Percentiles rank a stretch among this genome's conserved stretches.
These are phyloP conservation scores for Aureobasidium sp. DNA, from an alignment of 2,329 filamentous ascomycete genomes.

Conservation along the genomic window DNA sequence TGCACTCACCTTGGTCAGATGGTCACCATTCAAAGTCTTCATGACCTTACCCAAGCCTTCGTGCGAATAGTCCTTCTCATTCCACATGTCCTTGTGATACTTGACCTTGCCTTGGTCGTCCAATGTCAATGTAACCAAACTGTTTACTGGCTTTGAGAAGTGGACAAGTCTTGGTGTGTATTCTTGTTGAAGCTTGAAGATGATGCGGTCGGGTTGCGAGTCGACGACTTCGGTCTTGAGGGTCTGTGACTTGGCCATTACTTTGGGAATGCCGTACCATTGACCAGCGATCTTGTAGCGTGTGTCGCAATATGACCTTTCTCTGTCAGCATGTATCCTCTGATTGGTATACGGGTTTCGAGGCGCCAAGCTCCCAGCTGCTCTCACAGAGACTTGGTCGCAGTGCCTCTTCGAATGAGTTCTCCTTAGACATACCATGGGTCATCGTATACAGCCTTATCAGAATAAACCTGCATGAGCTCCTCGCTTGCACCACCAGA, in stretches of 20 bases:
- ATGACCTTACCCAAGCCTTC: constrained; percentile 41
- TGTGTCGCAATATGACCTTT: constrained; percentile 39
- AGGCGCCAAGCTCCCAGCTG: background rate
- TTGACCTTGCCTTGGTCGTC: constrained; percentile 36
- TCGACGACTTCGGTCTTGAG: constrained; percentile 38
- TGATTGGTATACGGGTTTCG: constrained; percentile 11
- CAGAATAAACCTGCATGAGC: constrained; percentile 45
- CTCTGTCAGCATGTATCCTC: constrained; percentile 32
- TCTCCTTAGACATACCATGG: constrained; percentile 27
- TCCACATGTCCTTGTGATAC: constrained; percentile 47
- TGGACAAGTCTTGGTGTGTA: constrained; percentile 38
- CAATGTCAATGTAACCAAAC: constrained; percentile 35
- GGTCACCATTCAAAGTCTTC: constrained; percentile 45
- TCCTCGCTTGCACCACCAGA: constrained; percentile 41
- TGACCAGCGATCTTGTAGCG: constrained; percentile 40
- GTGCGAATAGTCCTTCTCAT: constrained; percentile 43
- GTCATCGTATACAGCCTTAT: constrained; percentile 43
- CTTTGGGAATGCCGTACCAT: constrained; percentile 32
- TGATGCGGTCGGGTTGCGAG: constrained; percentile 33
- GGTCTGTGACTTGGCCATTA: constrained; percentile 35
- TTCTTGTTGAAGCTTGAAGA: constrained; percentile 44
- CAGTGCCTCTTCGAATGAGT: constrained; percentile 21
- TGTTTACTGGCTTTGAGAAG: constrained; percentile 34
- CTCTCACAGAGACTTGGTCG: background rate
- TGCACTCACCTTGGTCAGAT: constrained; percentile 31